These are phyloP conservation scores for Ilex aquifolium DNA, from an alignment of 257 asterid genomes.

Conservation along the genomic window DNA sequence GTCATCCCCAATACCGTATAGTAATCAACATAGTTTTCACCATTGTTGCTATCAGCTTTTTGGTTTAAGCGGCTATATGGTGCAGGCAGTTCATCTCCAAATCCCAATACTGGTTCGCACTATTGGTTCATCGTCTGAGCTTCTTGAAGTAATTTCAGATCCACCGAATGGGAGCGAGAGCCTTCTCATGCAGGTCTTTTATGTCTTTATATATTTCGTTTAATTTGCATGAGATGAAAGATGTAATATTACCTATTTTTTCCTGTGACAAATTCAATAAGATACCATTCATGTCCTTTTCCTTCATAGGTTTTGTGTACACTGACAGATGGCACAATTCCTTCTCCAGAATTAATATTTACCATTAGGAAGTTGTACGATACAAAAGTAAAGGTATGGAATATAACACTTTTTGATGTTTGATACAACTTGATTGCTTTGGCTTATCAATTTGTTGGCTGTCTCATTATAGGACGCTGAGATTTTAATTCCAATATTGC, in stretches of 20 bases:
- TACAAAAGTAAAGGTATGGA: slow-evolving; percentile 64
- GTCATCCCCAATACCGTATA: not conserved
- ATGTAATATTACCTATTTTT: slow-evolving; percentile 9
- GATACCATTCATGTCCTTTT: slow-evolving; percentile 14
- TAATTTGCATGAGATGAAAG: slow-evolving; percentile 16
- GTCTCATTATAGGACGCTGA: slow-evolving; percentile 65
- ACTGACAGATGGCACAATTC: slow-evolving; percentile 77
- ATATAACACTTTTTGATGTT: slow-evolving; percentile 6
- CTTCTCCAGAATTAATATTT: slow-evolving; percentile 67
- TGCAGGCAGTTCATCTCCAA: slow-evolving; percentile 86
- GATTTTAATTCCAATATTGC: slow-evolving; percentile 68
- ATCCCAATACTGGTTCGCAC: slow-evolving; percentile 90
- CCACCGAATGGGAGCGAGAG: slow-evolving; percentile 84
- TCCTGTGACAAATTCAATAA: no score
- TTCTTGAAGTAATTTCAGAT: slow-evolving; percentile 69
- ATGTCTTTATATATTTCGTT: slow-evolving; percentile 8
- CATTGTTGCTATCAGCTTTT: slow-evolving; percentile 4
- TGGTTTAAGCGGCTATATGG: slow-evolving; percentile 20
- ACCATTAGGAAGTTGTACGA: slow-evolving; percentile 66
- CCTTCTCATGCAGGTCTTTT: slow-evolving; percentile 66
- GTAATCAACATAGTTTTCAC: not conserved
- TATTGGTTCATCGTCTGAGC: slow-evolving; percentile 77
- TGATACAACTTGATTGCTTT: not conserved
- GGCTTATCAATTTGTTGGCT: slow-evolving; percentile 8
- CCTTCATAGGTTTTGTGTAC: slow-evolving; percentile 72